Percentiles rank a stretch among this genome's conserved stretches.
phyloP scores from a whole-genome alignment of 805 yeast species.

The Metschnikowia amazonensis region DNA sequence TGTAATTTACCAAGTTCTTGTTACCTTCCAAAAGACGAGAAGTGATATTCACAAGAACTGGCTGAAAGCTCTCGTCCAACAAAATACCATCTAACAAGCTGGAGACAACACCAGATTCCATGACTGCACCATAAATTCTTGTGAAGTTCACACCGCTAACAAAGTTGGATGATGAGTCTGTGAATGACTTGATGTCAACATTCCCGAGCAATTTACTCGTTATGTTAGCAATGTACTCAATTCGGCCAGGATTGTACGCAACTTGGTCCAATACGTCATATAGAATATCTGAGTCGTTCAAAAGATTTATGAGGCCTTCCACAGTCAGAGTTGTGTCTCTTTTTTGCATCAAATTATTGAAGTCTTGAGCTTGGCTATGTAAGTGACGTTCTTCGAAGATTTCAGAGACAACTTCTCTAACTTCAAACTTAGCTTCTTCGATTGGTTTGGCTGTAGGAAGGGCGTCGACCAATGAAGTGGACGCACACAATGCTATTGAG shows the following conservation, averaged over 20 bases:
- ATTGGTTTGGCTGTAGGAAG: constrained; percentile 22
- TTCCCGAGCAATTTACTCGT: constrained; percentile 24
- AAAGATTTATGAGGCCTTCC: constrained; percentile 21
- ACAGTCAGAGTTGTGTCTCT: constrained; percentile 24
- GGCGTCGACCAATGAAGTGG: constrained; percentile 17
- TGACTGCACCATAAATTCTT: constrained; percentile 22
- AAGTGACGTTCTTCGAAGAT: constrained; percentile 7
- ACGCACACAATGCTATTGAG: constrained; percentile 9
- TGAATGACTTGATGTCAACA: constrained; percentile 12
- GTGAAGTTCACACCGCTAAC: constrained; percentile 16
- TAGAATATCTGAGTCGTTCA: constrained; percentile 34
- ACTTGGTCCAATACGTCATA: constrained; percentile 34
- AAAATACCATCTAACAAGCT: constrained; percentile 36
- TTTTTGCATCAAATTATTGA: constrained; percentile 11
- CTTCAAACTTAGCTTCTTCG: constrained; percentile 12
- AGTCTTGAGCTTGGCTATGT: constrained; percentile 14
- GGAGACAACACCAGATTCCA: constrained; percentile 33
- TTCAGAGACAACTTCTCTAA: constrained; percentile 6
- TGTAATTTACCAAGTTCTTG: constrained; percentile 23
- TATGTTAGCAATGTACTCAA: constrained; percentile 28
- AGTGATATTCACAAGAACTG: constrained; percentile 29
- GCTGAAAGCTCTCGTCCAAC: constrained; percentile 32
- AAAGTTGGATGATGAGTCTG: constrained; percentile 6
- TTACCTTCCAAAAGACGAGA: constrained; percentile 31
- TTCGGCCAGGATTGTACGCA: constrained; percentile 28